Evolutionary conservation across 2,329 filamentous ascomycete genomes (phyloP).

Genomic region (Dactylonectria macrodidyma): DNA sequence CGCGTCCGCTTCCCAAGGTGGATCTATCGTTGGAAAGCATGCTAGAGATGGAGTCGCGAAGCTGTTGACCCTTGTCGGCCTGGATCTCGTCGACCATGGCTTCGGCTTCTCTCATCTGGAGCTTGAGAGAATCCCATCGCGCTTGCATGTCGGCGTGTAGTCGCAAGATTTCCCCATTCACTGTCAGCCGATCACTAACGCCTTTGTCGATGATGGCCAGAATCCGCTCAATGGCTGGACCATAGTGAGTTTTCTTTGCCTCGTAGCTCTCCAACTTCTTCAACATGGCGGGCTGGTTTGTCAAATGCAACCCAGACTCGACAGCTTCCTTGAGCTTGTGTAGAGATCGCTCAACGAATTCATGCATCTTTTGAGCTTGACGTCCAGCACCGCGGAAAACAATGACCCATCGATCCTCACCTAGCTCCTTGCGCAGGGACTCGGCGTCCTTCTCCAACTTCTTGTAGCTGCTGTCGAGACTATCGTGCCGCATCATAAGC

Average conservation of each 20-base stretch:
- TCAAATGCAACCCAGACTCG: conserved; percentile 81
- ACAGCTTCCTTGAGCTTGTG: conserved; percentile 85
- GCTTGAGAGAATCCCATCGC: conserved; percentile 84
- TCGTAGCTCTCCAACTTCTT: conserved; percentile 96
- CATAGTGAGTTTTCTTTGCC: conserved; percentile 94
- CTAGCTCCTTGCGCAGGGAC: conserved; percentile 88
- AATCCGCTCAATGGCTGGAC: conserved; percentile 92
- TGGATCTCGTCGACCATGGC: conserved; percentile 80
- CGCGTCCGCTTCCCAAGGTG: conserved; percentile 76
- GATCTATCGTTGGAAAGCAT: conserved; percentile 89
- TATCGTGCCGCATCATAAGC: conserved; percentile 80
- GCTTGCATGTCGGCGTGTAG: conserved; percentile 88
- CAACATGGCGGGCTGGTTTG: conserved; percentile 76
- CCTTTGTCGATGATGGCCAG: conserved; percentile 94
- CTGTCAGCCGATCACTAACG: conserved; percentile 94
- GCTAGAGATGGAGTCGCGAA: conserved; percentile 93
- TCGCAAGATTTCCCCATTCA: conserved; percentile 94
- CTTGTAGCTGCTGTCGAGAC: conserved; percentile 88
- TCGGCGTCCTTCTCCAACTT: conserved; percentile 93
- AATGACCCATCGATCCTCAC: conserved; percentile 95
- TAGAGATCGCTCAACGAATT: conserved; percentile 91
- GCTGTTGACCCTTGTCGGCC: conserved; percentile 76
- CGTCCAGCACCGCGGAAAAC: conserved; percentile 94
- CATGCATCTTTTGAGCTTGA: conserved; percentile 96
- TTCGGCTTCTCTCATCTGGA: conserved; percentile 85